These are phyloP conservation scores for Candida glucosophila DNA, from an alignment of 1,139 yeast genomes.

Conservation along the genomic window DNA sequence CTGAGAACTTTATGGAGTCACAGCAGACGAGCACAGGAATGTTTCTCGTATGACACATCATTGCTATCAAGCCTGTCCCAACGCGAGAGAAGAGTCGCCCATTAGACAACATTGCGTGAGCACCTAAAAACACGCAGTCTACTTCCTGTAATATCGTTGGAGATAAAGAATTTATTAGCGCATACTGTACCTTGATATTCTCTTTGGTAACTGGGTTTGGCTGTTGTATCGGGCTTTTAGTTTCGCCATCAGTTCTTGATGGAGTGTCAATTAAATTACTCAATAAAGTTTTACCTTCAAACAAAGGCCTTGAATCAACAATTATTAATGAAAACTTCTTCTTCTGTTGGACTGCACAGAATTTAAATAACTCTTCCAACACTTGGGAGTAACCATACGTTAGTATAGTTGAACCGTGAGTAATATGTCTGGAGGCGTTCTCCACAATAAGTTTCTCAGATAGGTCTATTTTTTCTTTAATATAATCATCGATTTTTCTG, in stretches of 20 bases:
- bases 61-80: constrained; percentile 90
- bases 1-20: constrained; percentile 90
- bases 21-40: constrained; percentile 94
- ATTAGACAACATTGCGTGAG: constrained; percentile 94
- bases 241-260: constrained; percentile 22
- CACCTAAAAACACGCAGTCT: constrained; percentile 88
- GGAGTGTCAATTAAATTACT: constrained; percentile 41
- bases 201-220: constrained; percentile 25
- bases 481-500: constrained; percentile 68
- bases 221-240: constrained; percentile 14
- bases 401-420: constrained; percentile 69
- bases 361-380: constrained; percentile 63
- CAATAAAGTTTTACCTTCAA: constrained; percentile 82
- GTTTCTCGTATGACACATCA: constrained; percentile 80
- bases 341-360: constrained; percentile 52
- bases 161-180: constrained; percentile 69
- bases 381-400: constrained; percentile 89
- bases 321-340: constrained; percentile 74
- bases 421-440: constrained; percentile 70
- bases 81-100: constrained; percentile 90
- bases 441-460: constrained; percentile 81
- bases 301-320: constrained; percentile 92
- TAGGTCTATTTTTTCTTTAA: constrained; percentile 75
- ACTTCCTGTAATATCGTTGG: constrained; percentile 72
- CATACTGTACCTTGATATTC: constrained; percentile 43